A percentile compares a stretch with the other conserved stretches of the same genome.
phyloP scores from a whole-genome alignment of 164 flowering plant genomes.

The Vitis amurensis region DNA sequence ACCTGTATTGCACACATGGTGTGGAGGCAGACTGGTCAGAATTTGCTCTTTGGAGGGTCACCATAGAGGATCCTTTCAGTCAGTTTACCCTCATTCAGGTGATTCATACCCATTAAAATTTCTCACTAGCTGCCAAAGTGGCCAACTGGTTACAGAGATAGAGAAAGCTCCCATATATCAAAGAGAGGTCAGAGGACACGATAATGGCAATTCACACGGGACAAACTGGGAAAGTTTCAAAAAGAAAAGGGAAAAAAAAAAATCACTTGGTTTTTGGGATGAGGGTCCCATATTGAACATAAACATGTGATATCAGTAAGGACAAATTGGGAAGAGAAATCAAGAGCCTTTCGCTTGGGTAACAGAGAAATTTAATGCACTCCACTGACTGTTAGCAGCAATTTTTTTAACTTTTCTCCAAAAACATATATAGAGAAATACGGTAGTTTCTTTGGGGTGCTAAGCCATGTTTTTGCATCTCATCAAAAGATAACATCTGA shows the following conservation, averaged over 20 bases:
- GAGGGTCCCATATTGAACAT: background rate
- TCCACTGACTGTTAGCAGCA: conserved; percentile 4
- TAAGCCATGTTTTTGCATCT: conserved; percentile 2
- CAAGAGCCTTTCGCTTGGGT: conserved; percentile 8
- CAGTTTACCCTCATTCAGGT: too few species aligned
- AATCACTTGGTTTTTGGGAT: conserved; percentile 2
- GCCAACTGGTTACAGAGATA: too few species aligned
- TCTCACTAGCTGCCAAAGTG: too few species aligned
- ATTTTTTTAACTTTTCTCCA: conserved; percentile 1
- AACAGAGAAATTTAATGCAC: background rate
- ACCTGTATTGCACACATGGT: too few species aligned
- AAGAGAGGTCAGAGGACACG: background rate
- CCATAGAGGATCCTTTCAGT: too few species aligned
- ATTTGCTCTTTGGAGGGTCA: too few species aligned
- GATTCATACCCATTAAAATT: too few species aligned
- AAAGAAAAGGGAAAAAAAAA: background rate
- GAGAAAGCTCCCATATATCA: background rate
- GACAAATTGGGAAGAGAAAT: conserved; percentile 24
- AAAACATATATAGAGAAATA: background rate
- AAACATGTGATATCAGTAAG: conserved; percentile 7
- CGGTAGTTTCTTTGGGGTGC: background rate
- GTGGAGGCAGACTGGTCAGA: too few species aligned
- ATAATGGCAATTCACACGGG: background rate
- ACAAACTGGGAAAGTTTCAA: conserved; percentile 3
- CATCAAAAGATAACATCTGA: conserved; percentile 8